Base-by-base conservation (phyloP, 352 stramenopile genomes). In the Globisporangium heterothallicum region DNA sequence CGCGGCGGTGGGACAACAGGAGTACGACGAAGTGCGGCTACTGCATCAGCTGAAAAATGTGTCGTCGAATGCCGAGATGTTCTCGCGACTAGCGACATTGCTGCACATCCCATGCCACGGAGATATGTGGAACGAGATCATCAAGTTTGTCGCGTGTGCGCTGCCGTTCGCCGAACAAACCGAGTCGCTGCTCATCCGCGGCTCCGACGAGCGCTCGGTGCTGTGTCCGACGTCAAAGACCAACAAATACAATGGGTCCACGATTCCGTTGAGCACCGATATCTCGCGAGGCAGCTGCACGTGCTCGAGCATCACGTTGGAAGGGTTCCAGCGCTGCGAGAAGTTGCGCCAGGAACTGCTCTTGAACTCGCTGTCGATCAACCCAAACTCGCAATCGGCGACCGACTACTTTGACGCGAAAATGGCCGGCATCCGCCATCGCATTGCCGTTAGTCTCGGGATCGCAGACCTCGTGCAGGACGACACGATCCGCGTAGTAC, bases 191-290 rank as follows among this genome's bases (percentile, higher is more conserved):
- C 60, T 96, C 29, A 67, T 90, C 22, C 81, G 78, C 24, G 86
- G 86, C 24, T 94, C 84, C 42, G 86, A 96, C 58, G 86, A 96
- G 53, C 80, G 86, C 22, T 90, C 85, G 22, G 55, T 86, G 27
- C 47, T 96, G 6, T 88, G 76, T 53, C 64, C 79, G n/a, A 54
- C 56, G 3, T 66, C 69, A 35, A 88, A 92, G 61, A 89, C 79
- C n/a, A 95, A 96, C 73, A 95, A 89, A 48, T 96, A 96, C 54
- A 78, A 92, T 57, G 79, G 73, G 49, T 91, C 85, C 18, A 92
- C 85, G n/a, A 67, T 94, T 13, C 54, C 76, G 12, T 74, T 63
- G 42, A 58, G 55, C n/a, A 75, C 7, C 6, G 74, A 88, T 47
- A 84, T 96, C 47, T 64, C 71, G 12, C 74, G 86, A 6, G 84